These are phyloP conservation scores for Exophiala alcalophila DNA, from an alignment of 2,329 filamentous ascomycete genomes.

Conservation along the genomic window DNA sequence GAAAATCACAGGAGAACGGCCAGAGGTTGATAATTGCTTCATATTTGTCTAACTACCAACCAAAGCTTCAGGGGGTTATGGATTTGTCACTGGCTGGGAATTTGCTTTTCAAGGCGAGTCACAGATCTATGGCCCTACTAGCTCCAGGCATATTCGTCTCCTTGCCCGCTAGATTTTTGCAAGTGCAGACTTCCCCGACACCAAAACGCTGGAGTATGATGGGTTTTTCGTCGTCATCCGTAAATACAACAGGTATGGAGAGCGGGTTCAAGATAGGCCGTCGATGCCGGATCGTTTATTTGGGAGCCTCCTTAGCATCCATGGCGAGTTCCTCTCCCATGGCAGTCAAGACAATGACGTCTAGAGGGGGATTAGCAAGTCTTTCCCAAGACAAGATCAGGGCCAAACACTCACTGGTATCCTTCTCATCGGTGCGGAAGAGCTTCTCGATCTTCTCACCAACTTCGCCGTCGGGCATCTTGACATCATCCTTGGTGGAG, in stretches of 20 bases:
- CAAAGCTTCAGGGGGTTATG: slow-evolving; percentile 23
- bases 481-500: slow-evolving; percentile 90
- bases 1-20: too few relatives aligned
- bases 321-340: slow-evolving; percentile 95
- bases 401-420: slow-evolving; percentile 70
- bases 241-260: slow-evolving; percentile 21
- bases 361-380: slow-evolving; percentile 46
- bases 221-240: slow-evolving; percentile 18
- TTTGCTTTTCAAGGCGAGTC: slow-evolving; percentile 21
- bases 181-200: slow-evolving; percentile 14
- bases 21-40: slow-evolving; percentile 18
- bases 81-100: slow-evolving; percentile 17
- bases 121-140: slow-evolving; percentile 22
- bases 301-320: slow-evolving; percentile 89
- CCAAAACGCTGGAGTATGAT: slow-evolving; percentile 18
- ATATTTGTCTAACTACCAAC: slow-evolving; percentile 26
- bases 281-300: slow-evolving; percentile 22
- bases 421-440: slow-evolving; percentile 81
- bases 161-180: slow-evolving; percentile 20
- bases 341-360: slow-evolving; percentile 86
- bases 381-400: not conserved
- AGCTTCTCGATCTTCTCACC: slow-evolving; percentile 81
- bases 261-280: slow-evolving; percentile 13
- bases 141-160: slow-evolving; percentile 18
- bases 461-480: slow-evolving; percentile 83